Evolutionary conservation across 345 rosid species (phyloP).

Genomic region (Nephelium lappaceum): DNA sequence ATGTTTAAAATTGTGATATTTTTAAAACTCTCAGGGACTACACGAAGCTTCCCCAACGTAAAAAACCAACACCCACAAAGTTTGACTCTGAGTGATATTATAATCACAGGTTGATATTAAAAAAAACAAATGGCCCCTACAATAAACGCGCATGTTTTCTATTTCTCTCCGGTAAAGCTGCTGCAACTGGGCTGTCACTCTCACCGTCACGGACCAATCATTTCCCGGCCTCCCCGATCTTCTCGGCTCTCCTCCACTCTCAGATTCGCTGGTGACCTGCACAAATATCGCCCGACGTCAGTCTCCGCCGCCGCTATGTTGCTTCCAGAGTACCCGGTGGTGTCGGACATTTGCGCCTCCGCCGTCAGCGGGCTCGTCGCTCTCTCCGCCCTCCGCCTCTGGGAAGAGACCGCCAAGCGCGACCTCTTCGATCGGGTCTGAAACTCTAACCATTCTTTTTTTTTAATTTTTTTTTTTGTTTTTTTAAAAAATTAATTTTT

Average conservation of each 20-base stretch:
- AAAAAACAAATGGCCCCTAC: not conserved
- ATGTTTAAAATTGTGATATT: too few species aligned
- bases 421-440: conserved; percentile 63
- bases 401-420: conserved; percentile 72
- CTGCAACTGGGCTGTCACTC: not conserved
- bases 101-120: too few species aligned
- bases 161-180: not conserved
- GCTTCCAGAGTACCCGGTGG: conserved; percentile 48
- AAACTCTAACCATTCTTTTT: not conserved
- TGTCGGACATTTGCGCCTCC: conserved; percentile 62
- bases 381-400: conserved; percentile 48
- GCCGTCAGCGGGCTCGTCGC: conserved; percentile 45
- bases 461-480: not conserved
- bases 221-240: too few species aligned
- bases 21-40: too few species aligned
- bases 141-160: not conserved
- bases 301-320: conserved; percentile 33
- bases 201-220: too few species aligned
- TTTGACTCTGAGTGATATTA: too few species aligned
- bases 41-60: too few species aligned
- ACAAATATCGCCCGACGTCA: conserved; percentile 18
- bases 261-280: conserved; percentile 7
- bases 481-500: too few species aligned
- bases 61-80: too few species aligned
- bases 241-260: conserved; percentile 10